Base-by-base conservation (phyloP, 78 protist genomes). In the Dictyostelium brefeldianum region DNA sequence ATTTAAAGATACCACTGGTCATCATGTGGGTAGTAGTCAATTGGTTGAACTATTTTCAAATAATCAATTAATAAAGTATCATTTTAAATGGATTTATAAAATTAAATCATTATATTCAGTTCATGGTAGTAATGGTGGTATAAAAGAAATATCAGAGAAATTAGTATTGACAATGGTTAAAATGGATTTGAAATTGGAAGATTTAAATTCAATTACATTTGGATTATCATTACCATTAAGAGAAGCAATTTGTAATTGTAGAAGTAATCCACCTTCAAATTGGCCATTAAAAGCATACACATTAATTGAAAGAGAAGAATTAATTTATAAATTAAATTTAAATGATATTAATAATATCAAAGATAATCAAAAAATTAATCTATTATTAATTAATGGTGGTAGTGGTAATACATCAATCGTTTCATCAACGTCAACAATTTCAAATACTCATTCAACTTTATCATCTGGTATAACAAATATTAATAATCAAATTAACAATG, bases 191-290 rank as follows among this genome's bases (percentile, higher is more conserved):
- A 79, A 51, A 10, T n/a, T 79, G 3, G 77, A 78, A n/a, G 95
- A 90, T 64, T 48, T 90, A 29, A 62, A 90, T 90, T 22, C 59
- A 25, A 62, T 90, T n/a, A 18, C 69, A 64, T 53, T 79, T 78
- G 95, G 95, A 14, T 41, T 90, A 17, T 41, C 80, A 46, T 41
- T 79, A 46, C 89, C 80, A 36, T 14, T 90, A 5, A 36, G 81
- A 75, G 95, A 90, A 22, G 85, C 95, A 59, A 90, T 87, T 79
- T 46, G 78, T 67, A 64, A 47, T 51, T 90, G 83, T 79, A 59
- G 87, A 59, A 50, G 43, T 54, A 85, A 50, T 48, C 91, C 91
- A 48, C 67, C 89, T 20, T 10, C 48, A 54, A 17, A 65, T 54
- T 93, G 89, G 90, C 64, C 92, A 36, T 20, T 31, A 7, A 18